Percentiles rank a stretch among this genome's conserved stretches.
Evolutionary conservation across 2,329 filamentous ascomycete species (phyloP).

Genomic region (Fusarium ramigenum): DNA sequence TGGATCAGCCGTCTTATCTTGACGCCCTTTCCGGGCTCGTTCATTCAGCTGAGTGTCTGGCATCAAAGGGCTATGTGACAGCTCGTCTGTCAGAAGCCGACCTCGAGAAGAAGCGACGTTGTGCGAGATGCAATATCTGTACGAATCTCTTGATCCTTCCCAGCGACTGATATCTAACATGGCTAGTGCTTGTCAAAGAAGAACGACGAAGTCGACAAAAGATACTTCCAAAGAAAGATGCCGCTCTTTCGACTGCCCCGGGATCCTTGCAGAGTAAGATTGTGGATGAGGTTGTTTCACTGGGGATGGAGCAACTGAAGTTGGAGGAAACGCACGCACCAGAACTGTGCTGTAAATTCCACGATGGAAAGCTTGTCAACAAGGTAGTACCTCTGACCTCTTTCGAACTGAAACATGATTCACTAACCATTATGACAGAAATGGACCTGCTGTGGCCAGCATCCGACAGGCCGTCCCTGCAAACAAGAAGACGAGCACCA

Average conservation of each 20-base stretch:
- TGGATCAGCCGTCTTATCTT: accelerated
- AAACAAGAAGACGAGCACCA: background rate
- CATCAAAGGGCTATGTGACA: background rate
- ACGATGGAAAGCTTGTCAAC: background rate
- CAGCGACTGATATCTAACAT: background rate
- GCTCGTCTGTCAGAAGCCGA: background rate
- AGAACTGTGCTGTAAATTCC: background rate
- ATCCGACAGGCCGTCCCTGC: background rate
- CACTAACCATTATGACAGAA: background rate
- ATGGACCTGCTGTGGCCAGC: slow-evolving; percentile 19
- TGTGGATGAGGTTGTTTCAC: background rate
- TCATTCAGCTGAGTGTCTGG: background rate
- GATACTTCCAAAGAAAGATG: background rate
- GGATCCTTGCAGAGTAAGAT: background rate
- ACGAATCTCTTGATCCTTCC: accelerated
- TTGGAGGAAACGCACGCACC: background rate
- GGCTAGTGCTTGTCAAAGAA: background rate
- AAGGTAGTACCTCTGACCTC: background rate
- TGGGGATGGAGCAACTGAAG: background rate
- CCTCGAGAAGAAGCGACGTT: background rate
- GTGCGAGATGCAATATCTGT: background rate
- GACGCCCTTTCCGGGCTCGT: background rate
- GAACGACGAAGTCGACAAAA: background rate
- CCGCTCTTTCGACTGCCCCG: accelerated
- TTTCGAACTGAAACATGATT: accelerated